These are phyloP conservation scores for Diaporthe capsici DNA, from an alignment of 2,329 filamentous ascomycete species.

Conservation along the genomic window DNA sequence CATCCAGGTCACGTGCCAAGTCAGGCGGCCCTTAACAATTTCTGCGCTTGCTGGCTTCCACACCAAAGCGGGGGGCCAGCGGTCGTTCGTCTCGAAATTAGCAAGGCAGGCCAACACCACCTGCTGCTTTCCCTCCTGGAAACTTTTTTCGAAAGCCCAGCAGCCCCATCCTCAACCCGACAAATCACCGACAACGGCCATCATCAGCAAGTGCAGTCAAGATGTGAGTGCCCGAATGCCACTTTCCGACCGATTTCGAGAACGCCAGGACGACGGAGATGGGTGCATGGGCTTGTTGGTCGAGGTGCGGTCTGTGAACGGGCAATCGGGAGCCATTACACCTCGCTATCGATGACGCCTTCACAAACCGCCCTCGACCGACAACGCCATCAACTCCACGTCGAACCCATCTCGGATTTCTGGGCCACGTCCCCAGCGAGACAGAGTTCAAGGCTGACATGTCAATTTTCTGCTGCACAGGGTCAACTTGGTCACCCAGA, in stretches of 20 bases:
- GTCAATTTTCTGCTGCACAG: conserved; percentile 63
- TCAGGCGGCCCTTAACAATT: conserved; percentile 41
- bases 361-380: conserved; percentile 25
- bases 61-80: conserved; percentile 38
- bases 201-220: conserved; percentile 55
- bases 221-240: conserved; percentile 53
- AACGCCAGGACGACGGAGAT: conserved; percentile 27
- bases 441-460: conserved; percentile 40
- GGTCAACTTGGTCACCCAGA: conserved; percentile 99
- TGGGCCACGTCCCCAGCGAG: background rate
- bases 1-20: conserved; percentile 36
- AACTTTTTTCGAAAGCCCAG: conserved; percentile 43
- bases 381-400: conserved; percentile 28
- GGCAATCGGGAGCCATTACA: conserved; percentile 18
- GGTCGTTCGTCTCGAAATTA: conserved; percentile 37
- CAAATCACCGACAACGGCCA: conserved; percentile 51
- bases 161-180: conserved; percentile 42
- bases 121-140: conserved; percentile 38
- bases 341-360: conserved; percentile 34
- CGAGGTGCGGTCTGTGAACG: conserved; percentile 31
- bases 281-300: conserved; percentile 33
- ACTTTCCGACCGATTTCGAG: conserved; percentile 36
- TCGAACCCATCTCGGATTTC: conserved; percentile 16
- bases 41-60: conserved; percentile 6
- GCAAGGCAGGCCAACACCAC: conserved; percentile 35